These are phyloP conservation scores for Alternaria ventricosa DNA, from an alignment of 2,329 filamentous ascomycete genomes.

Conservation along the genomic window DNA sequence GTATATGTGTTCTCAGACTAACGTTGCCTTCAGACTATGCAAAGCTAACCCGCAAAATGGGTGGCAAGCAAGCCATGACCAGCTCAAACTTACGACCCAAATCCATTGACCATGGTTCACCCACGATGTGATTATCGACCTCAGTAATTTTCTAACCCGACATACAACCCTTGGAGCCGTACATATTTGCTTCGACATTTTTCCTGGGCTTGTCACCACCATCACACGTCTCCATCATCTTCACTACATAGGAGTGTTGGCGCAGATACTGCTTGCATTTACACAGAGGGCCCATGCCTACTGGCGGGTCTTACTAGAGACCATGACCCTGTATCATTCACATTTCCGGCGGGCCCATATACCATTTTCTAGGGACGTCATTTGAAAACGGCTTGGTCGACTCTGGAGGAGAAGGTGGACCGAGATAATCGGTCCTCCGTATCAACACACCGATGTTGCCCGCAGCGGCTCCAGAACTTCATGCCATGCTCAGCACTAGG, in stretches of 20 bases:
- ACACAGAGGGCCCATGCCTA: conserved; percentile 21
- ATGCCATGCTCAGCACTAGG: not conserved
- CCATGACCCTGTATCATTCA: conserved; percentile 25
- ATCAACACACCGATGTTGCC: not conserved
- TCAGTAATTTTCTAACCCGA: not conserved
- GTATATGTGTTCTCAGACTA: conserved; percentile 10
- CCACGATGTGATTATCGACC: conserved; percentile 29
- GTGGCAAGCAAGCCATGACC: conserved; percentile 53
- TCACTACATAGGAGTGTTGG: conserved; percentile 19
- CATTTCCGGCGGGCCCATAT: conserved; percentile 10
- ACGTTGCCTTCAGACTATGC: conserved; percentile 52
- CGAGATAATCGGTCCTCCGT: not conserved
- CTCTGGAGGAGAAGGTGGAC: not conserved
- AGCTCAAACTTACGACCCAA: conserved; percentile 59
- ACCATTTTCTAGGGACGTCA: not conserved
- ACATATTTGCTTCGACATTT: conserved; percentile 10
- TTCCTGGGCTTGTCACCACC: conserved; percentile 5
- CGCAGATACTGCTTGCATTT: conserved; percentile 37
- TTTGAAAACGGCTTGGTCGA: not conserved
- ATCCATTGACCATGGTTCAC: conserved; percentile 48
- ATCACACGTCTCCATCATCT: conserved; percentile 11
- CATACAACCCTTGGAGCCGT: not conserved
- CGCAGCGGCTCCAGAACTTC: not conserved
- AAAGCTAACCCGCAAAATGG: conserved; percentile 60
- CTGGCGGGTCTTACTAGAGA: conserved; percentile 37